A percentile compares a stretch with the other conserved stretches of the same genome.
Evolutionary conservation across 2,329 filamentous ascomycete genomes (phyloP).

Genomic region (Penicillium brasilianum): DNA sequence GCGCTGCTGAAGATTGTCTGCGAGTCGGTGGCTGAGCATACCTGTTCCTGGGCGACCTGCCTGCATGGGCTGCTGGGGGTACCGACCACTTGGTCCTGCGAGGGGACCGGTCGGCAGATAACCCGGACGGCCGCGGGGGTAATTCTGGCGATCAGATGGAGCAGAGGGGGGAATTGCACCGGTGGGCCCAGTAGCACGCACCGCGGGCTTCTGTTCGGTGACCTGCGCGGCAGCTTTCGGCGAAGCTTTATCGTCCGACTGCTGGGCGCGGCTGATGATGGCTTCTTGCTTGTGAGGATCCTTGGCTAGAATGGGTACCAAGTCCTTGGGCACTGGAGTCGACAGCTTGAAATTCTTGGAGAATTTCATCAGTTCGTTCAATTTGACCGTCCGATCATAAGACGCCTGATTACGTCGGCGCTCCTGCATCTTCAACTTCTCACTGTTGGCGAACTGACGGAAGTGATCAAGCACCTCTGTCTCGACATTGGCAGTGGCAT

Average conservation of each 20-base stretch:
- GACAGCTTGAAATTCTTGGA: conserved; percentile 91
- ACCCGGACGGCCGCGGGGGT: conserved; percentile 53
- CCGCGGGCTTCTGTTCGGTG: conserved; percentile 60
- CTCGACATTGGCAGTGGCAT: conserved; percentile 65
- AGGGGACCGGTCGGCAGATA: conserved; percentile 55
- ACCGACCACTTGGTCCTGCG: conserved; percentile 46
- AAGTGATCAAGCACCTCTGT: conserved; percentile 66
- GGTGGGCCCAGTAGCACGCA: conserved; percentile 51
- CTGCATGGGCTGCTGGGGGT: conserved; percentile 50
- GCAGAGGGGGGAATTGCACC: conserved; percentile 41
- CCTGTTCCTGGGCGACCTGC: conserved; percentile 50
- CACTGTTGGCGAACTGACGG: conserved; percentile 66
- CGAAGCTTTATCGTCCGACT: conserved; percentile 65
- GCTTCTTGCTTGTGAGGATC: conserved; percentile 93
- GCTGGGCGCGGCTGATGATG: conserved; percentile 86
- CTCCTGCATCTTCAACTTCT: conserved; percentile 66
- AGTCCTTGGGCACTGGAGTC: conserved; percentile 86
- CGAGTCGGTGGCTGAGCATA: conserved; percentile 57
- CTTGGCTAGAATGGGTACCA: conserved; percentile 94
- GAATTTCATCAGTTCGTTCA: conserved; percentile 95
- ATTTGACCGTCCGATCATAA: conserved; percentile 85
- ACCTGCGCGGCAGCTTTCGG: conserved; percentile 51
- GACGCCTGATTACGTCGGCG: conserved; percentile 60
- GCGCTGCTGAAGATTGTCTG: conserved; percentile 58
- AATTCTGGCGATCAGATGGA: conserved; percentile 54